Conservation (phyloP, 192 early-diverging fungal species). For the Entophlyctis luteolus region DNA sequence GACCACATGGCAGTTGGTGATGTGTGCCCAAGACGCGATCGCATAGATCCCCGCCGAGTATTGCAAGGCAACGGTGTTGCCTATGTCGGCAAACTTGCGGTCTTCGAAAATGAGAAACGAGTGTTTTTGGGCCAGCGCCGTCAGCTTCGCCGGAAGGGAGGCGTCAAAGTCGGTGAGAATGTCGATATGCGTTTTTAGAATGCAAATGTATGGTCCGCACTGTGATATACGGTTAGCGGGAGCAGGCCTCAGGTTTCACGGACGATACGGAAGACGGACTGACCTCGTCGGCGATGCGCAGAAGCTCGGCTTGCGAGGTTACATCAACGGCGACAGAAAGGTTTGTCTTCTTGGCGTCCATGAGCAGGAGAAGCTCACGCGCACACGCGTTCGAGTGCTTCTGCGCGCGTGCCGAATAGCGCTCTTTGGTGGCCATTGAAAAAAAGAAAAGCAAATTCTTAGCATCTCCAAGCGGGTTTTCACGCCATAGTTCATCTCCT, state of each 20-base stretch:
- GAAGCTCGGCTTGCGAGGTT: conserved; percentile 78
- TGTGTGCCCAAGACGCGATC: conserved; percentile 92
- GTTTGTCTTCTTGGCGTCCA: conserved; percentile 89
- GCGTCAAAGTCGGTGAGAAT: conserved; percentile 89
- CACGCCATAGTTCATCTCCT: too few species aligned
- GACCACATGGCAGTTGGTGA: conserved; percentile 91
- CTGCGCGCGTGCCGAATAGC: conserved; percentile 66
- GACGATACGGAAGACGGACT: too few species aligned
- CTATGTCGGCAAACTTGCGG: conserved; percentile 98
- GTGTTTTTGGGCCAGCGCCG: conserved; percentile 74
- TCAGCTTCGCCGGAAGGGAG: conserved; percentile 71
- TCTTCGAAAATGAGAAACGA: conserved; percentile 98
- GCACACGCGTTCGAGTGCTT: conserved; percentile 74
- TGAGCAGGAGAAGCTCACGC: conserved; percentile 67
- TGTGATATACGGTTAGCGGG: too few species aligned
- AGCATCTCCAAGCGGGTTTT: too few species aligned
- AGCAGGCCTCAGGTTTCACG: too few species aligned
- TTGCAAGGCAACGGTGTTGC: conserved; percentile 95
- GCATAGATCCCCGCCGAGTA: conserved; percentile 86
- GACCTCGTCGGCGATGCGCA: conserved; percentile 78
- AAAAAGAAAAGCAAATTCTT: too few species aligned
- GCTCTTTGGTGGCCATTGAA: too few species aligned
- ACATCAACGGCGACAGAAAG: conserved; percentile 89
- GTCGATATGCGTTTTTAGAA: conserved; percentile 97
- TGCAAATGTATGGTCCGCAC: conserved; percentile 86